Evolutionary conservation across 2,329 filamentous ascomycete genomes (phyloP).

Genomic region (Ascosphaera pollenicola): DNA sequence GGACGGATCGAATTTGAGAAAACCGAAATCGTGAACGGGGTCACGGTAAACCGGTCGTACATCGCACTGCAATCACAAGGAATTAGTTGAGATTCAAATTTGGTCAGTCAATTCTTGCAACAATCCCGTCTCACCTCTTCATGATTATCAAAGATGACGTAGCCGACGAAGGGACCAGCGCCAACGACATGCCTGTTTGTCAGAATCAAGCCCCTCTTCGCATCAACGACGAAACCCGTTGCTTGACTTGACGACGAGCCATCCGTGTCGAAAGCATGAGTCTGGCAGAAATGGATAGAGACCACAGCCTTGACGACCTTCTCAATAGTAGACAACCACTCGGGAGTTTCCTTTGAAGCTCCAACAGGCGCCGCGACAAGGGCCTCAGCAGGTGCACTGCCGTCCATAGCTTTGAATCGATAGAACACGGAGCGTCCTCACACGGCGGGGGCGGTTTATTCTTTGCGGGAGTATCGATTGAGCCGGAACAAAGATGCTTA

Average conservation of each 20-base stretch:
- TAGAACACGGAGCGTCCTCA: too few species aligned
- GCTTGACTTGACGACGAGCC: conserved; percentile 82
- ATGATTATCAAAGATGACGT: conserved; percentile 97
- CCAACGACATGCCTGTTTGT: conserved; percentile 89
- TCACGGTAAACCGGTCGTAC: conserved; percentile 94
- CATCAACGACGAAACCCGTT: conserved; percentile 93
- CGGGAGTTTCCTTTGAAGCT: conserved; percentile 38
- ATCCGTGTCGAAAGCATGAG: conserved; percentile 96
- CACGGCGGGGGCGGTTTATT: too few species aligned
- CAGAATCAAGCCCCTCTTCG: conserved; percentile 70
- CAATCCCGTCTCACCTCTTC: conserved; percentile 35
- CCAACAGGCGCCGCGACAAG: conserved; percentile 7
- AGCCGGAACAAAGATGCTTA: too few species aligned
- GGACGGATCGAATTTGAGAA: conserved; percentile 86
- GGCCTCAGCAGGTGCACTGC: too few species aligned
- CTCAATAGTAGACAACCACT: conserved; percentile 94
- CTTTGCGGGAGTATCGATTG: too few species aligned
- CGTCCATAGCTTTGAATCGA: too few species aligned
- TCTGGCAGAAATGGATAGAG: conserved; percentile 98
- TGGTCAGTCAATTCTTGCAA: background rate
- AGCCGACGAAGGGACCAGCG: conserved; percentile 90
- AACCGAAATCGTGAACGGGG: conserved; percentile 95
- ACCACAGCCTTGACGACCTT: conserved; percentile 87
- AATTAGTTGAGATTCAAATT: background rate
- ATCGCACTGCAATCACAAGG: conserved; percentile 42